Conservation (phyloP, 306 rosid species). For the Echinosophora koreensis region DNA sequence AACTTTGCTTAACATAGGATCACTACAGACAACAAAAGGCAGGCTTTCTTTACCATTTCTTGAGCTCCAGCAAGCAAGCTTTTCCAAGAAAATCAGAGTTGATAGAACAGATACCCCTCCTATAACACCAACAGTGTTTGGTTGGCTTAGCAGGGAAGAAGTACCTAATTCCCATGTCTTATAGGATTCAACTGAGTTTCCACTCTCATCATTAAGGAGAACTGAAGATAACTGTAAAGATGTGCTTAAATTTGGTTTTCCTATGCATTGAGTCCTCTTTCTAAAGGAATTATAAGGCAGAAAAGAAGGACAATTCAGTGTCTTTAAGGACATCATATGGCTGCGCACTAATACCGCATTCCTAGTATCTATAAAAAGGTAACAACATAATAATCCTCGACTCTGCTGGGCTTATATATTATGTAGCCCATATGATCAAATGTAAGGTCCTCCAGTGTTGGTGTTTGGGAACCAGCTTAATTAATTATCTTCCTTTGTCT, state of each 20-base stretch:
- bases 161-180: constrained; percentile 28
- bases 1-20: constrained; percentile 59
- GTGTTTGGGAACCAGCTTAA: background rate
- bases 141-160: constrained; percentile 58
- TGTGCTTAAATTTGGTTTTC: constrained; percentile 46
- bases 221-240: constrained; percentile 55
- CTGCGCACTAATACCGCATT: background rate
- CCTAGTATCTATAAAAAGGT: no score
- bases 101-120: constrained; percentile 82
- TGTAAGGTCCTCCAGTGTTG: background rate
- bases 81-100: constrained; percentile 82
- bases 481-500: background rate
- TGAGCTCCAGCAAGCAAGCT: constrained; percentile 77
- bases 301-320: constrained; percentile 47
- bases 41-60: constrained; percentile 66
- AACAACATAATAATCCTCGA: no score
- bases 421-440: background rate
- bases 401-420: no score
- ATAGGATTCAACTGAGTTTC: background rate
- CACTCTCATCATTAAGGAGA: constrained; percentile 57
- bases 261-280: constrained; percentile 44
- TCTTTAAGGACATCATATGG: constrained; percentile 43
- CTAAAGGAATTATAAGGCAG: constrained; percentile 43
- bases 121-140: constrained; percentile 76
- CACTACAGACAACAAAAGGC: constrained; percentile 84